Conservation (phyloP, 139 green algal genomes). For the Picochlorum sp. region DNA sequence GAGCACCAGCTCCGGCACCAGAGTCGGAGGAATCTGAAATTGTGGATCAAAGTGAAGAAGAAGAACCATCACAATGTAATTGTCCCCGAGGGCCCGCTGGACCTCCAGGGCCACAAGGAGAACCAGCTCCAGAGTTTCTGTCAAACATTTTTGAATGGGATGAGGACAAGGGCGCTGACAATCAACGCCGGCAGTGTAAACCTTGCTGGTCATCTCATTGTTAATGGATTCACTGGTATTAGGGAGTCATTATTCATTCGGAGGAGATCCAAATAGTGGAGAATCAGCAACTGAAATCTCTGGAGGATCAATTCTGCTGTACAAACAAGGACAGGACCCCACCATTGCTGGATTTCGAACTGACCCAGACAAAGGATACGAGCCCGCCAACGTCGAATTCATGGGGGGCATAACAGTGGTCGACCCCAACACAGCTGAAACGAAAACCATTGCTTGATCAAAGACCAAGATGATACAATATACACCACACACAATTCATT, state of each 20-base stretch:
- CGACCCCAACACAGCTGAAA: background rate
- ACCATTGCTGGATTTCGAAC: slow-evolving; percentile 7
- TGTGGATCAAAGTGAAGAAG: no score
- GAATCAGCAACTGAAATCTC: background rate
- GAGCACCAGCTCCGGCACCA: no score
- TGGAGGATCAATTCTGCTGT: slow-evolving; percentile 5
- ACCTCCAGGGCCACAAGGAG: background rate
- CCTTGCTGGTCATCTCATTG: background rate
- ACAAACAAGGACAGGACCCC: background rate
- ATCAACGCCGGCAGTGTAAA: slow-evolving; percentile 5
- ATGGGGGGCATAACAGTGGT: background rate
- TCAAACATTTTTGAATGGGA: slow-evolving; percentile 7
- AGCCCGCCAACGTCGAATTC: background rate
- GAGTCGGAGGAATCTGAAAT: no score
- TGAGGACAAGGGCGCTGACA: background rate
- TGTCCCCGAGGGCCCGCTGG: background rate
- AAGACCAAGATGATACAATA: no score
- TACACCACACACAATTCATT: no score
- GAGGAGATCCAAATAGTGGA: slow-evolving; percentile 9
- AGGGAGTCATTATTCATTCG: slow-evolving; percentile 5
- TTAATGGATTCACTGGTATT: slow-evolving; percentile 5
- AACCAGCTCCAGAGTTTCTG: slow-evolving; percentile 6
- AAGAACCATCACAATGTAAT: background rate
- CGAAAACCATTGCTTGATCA: no score
- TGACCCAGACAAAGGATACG: background rate